Evolutionary conservation across 75 land plant species (phyloP).

Genomic region (Adiantum capillusveneris): DNA sequence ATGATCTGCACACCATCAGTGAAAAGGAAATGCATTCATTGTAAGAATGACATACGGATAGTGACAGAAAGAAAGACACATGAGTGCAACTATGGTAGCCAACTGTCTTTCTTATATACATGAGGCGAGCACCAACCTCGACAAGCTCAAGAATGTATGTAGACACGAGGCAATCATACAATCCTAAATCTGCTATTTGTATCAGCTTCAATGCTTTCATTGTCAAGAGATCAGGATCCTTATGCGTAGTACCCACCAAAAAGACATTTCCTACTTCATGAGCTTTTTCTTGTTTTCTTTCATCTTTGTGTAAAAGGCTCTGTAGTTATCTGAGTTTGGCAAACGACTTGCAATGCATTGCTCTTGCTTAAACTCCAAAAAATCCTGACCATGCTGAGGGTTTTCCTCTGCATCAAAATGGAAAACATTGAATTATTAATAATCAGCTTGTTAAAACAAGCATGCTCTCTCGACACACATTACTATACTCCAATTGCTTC

Average conservation of each 20-base stretch:
- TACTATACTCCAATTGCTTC: no score
- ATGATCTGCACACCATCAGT: neutral
- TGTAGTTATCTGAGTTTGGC: constrained; percentile 67
- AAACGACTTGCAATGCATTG: constrained; percentile 70
- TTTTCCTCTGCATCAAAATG: constrained; percentile 1
- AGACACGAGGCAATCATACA: constrained; percentile 91
- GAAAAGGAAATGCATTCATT: no score
- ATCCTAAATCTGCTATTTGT: constrained; percentile 67
- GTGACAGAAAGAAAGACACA: constrained; percentile 21
- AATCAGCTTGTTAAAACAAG: constrained; percentile 4
- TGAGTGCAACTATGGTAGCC: constrained; percentile 98
- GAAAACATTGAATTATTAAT: neutral
- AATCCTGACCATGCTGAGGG: neutral
- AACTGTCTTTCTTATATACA: constrained; percentile 95
- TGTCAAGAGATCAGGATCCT: constrained; percentile 92
- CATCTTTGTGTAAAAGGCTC: constrained; percentile 27
- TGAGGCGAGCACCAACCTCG: constrained; percentile 47
- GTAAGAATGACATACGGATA: no score
- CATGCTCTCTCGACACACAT: no score
- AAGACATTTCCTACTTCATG: constrained; percentile 60
- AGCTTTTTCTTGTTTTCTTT: constrained; percentile 9
- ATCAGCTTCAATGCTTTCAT: constrained; percentile 76
- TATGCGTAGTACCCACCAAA: constrained; percentile 95
- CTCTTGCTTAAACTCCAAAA: constrained; percentile 9
- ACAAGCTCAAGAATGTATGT: constrained; percentile 71